Conservation (phyloP, 352 stramenopile species). For the Blastocystis sp. region DNA sequence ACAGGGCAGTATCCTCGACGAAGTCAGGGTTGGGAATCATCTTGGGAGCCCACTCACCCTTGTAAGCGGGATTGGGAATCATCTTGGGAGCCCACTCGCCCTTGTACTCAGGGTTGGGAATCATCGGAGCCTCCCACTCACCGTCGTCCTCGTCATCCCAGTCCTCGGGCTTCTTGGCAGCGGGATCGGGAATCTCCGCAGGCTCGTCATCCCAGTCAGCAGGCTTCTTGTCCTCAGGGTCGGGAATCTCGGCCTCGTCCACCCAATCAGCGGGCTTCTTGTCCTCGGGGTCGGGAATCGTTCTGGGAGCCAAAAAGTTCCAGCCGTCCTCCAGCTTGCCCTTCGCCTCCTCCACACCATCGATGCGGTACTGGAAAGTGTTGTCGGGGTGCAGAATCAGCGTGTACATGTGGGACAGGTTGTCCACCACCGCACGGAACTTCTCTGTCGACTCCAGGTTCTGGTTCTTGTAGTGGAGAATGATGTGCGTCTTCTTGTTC, state of each 20-base stretch:
- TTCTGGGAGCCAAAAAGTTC: conserved; percentile 82
- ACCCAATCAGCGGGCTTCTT: conserved; percentile 96
- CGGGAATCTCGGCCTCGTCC: conserved; percentile 79
- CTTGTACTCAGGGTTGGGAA: conserved; percentile 93
- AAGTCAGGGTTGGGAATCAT: conserved; percentile 92
- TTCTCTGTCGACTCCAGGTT: conserved; percentile 81
- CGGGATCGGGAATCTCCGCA: conserved; percentile 85
- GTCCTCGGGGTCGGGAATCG: conserved; percentile 88
- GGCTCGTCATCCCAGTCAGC: conserved; percentile 88
- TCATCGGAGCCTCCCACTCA: conserved; percentile 86
- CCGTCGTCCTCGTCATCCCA: conserved; percentile 97
- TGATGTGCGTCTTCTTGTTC: conserved; percentile 85
- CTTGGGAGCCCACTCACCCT: conserved; percentile 88
- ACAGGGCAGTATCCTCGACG: conserved; percentile 80
- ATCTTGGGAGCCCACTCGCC: conserved; percentile 91
- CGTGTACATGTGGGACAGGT: conserved; percentile 94
- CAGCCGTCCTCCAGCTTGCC: conserved; percentile 84
- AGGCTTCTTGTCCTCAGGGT: conserved; percentile 86
- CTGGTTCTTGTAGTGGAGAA: conserved; percentile 88
- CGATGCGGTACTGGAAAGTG: conserved; percentile 75
- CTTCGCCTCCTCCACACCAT: conserved; percentile 81
- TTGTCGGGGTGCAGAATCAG: conserved; percentile 89
- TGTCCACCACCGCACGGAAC: conserved; percentile 77
- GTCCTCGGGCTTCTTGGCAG: conserved; percentile 88
- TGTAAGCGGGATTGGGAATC: conserved; percentile 96